Evolutionary conservation across 225 moss, liverwort and hornwort genomes (phyloP), one percentile per base, ranked within the genome.

Genomic region (Marchantia paleacea): DNA sequence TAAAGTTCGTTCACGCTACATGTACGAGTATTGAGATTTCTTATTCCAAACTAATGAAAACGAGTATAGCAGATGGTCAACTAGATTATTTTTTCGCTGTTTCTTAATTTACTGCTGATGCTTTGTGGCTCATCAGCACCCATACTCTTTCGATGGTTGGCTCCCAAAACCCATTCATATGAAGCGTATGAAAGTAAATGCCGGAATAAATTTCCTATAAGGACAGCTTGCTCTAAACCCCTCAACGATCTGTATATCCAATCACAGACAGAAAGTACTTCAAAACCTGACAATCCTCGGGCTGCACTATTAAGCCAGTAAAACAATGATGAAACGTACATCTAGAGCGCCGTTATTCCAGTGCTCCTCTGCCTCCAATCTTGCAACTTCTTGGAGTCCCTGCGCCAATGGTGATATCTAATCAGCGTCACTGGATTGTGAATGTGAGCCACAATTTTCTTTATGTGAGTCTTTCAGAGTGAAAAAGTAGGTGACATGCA

Each of bases 321-420:
- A 50, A 19, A n/a, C 31, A 15, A 6, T 22, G 54, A 53, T 51
- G 73, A 49, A 57, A 26, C 57, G 52, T 91, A 96, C 96, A 83
- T 94, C 92, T 75, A 96, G 81, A 51, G 94, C 96, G 6, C 96
- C 96, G 72, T 92, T 89, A 77, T 90, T 96, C 96, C 96, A 96
- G 77, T 96, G 96, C 82, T 94, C 94, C 82, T 93, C 91, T 13
- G 96, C 94, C 81, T 96, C 96, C 85, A 90, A 78, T 31, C 85
- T 84, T 69, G 94, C 96, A 80, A 86, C 85, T 86, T 96, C 92
- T 72, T 91, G 84, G 25, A 96, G 83, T 7, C 92, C 94, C 96
- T 96, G 87, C 50, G 55, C 47, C 58, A 26, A 47, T 22, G 20
- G 60, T 19, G 66, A 50, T 66, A 63, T 14, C 54, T 63, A 7